Base-by-base conservation (phyloP, 2,329 filamentous ascomycete genomes). In the Aspergillus clavatus region DNA sequence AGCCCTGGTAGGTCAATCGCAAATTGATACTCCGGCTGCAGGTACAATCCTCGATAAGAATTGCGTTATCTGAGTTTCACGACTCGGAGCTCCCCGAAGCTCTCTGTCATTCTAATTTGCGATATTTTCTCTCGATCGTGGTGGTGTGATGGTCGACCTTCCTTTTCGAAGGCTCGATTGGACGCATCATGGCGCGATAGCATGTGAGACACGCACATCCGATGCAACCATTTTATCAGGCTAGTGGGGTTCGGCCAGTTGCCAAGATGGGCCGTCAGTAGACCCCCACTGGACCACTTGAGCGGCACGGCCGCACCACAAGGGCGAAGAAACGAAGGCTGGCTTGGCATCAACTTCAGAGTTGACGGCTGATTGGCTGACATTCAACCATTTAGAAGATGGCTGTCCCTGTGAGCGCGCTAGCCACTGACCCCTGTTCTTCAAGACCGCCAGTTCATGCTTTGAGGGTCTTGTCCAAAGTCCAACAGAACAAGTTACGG, bases 221-320 rank as follows among this genome's bases (percentile, higher is more conserved):
- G 36, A 51, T 51, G 46, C 49, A 51, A 51, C 49, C 46, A 45
- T 44, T 42, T 44, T 51, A 51, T 51, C 49, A 46, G 33, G 19
- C 18, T 40, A 16, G 49, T 40, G 46, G 48, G 36, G 45, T 42
- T 24, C 16, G 16, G 7, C 24, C 38, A 42, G 23, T 26, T 35
- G 38, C 43, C 43, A 46, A 33, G 8, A 10, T 3, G 14, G n/a
- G 14, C 11, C 18, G 18, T 16, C 31, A 19, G 18, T 11, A 5
- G 31, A 42, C 27, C 14, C 27, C 29, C 24, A 33, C 41, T 19
- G 31, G 31, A 6, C 16, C 10, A 18, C 31, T 35, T 35, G 18
- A 18, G 19, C 18, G 18, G 18, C 31, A 18, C 16, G 10, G 23
- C 23, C 23, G 23, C 23, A 35, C 23, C n/a, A 38, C 26, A 38